Percentiles rank a stretch among this genome's conserved stretches.
Conservation (phyloP, 805 yeast genomes). For the Metschnikowia borealis region DNA sequence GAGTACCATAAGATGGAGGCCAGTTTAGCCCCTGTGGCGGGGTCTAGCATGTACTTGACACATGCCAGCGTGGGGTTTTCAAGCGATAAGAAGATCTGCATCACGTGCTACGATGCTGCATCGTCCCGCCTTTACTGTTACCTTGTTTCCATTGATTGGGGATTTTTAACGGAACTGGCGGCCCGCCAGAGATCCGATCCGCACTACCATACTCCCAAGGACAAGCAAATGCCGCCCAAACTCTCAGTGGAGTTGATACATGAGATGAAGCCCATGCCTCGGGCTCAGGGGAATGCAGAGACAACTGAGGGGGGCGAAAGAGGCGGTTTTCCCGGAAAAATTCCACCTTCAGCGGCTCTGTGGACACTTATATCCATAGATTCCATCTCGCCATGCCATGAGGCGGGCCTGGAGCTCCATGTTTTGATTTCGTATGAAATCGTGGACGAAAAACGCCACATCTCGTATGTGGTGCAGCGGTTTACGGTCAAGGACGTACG, state of each 20-base stretch:
- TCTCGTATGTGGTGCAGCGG: slow-evolving; percentile 23
- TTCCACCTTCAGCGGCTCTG: background rate
- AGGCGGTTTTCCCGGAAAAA: background rate
- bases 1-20: slow-evolving; percentile 46
- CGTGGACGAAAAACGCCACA: slow-evolving; percentile 13
- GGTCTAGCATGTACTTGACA: slow-evolving; percentile 13
- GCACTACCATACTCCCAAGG: slow-evolving; percentile 48
- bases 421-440: slow-evolving; percentile 40
- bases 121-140: slow-evolving; percentile 40
- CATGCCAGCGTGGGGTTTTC: slow-evolving; percentile 52
- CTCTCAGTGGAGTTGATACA: slow-evolving; percentile 31
- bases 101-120: slow-evolving; percentile 38
- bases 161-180: slow-evolving; percentile 46
- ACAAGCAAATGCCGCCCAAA: slow-evolving; percentile 38
- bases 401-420: slow-evolving; percentile 41
- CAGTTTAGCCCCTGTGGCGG: slow-evolving; percentile 18
- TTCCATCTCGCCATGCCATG: slow-evolving; percentile 43
- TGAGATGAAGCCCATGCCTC: slow-evolving; percentile 21
- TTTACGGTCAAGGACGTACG: slow-evolving; percentile 24
- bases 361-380: slow-evolving; percentile 24
- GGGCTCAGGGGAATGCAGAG: background rate
- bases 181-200: slow-evolving; percentile 44
- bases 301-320: background rate
- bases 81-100: slow-evolving; percentile 42
- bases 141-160: slow-evolving; percentile 51